Evolutionary conservation across 129 eudicot genomes (phyloP), one percentile per base, ranked within the genome.

Genomic region (Lonicera japonica): DNA sequence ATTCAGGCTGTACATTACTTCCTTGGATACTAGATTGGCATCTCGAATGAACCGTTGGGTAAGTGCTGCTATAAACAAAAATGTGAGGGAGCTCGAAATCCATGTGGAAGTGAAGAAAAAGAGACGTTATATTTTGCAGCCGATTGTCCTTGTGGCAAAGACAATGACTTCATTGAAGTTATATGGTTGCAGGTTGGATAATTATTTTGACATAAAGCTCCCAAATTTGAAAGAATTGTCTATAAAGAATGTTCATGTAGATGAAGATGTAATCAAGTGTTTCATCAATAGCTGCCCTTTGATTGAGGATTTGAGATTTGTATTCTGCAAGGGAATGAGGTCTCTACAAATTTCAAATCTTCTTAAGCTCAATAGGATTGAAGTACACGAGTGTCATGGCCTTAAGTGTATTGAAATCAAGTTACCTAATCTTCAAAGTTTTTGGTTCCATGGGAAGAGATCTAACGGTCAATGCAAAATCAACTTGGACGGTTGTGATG

Each of bases 281-380:
- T 69, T 86, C 67, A 59, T 79, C 51, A 22, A 19, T 34, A 22
- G 77, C 43, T 82, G 86, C 71, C 86, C 83, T 22, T 59, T 70
- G 70, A 60, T 82, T 21, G 86, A 86, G 67, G 95, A 86, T 74
- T 34, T 86, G 67, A 73, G 95, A 61, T 59, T 86, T 3, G 68
- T 82, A 55, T 25, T 65, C 38, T 79, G 83, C 61, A 46, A 6
- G 1, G 77, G 76, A 5, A 61, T 79, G 61, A 64, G 58, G 2
- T n/a, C 5, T 18, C 24, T 78, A 51, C 46, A 61, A 25, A 67
- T 85, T 73, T 71, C 79, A 10, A 52, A 65, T 43, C 76, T 63
- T 23, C 18, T 8, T 46, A 79, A 73, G 41, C 80, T 85, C 48
- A 75, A 25, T 21, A 75, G 72, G 61, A 69, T 85, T 17, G 79